phyloP scores from a whole-genome alignment of 78 protist species.

The Dictyostelium intermedium region DNA sequence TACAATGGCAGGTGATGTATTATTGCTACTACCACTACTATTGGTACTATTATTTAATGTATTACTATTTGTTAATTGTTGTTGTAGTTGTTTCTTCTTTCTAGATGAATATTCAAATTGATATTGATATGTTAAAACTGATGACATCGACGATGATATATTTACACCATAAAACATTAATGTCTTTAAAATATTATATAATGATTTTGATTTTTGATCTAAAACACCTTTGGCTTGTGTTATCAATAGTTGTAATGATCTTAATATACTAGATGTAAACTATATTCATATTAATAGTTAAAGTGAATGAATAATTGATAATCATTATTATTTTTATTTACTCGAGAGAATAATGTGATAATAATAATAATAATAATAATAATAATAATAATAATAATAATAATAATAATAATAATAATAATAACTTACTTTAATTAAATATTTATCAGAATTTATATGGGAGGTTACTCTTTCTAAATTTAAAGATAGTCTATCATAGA shows the following conservation, averaged over 20 bases:
- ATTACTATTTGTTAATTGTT: background rate
- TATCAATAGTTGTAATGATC: slow-evolving; percentile 64
- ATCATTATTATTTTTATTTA: too few species aligned
- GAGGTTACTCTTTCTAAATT: slow-evolving; percentile 24
- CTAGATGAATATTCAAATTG: slow-evolving; percentile 17
- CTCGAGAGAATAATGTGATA: too few species aligned
- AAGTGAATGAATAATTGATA: too few species aligned
- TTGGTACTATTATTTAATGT: background rate
- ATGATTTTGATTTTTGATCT: slow-evolving; percentile 8
- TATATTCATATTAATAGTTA: background rate
- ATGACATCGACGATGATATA: slow-evolving; percentile 13
- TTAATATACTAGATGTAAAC: slow-evolving; percentile 54
- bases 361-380: background rate
- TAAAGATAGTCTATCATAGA: slow-evolving; percentile 44
- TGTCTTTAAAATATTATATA: slow-evolving; percentile 27
- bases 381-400: background rate
- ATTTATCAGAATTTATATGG: slow-evolving; percentile 27
- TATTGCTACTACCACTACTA: background rate
- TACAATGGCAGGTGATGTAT: background rate
- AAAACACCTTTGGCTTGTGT: slow-evolving; percentile 35
- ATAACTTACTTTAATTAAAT: slow-evolving; percentile 27
- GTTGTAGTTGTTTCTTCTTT: background rate
- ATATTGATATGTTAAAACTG: slow-evolving; percentile 25
- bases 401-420: too few species aligned
- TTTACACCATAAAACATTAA: slow-evolving; percentile 70